Base-by-base conservation (phyloP, 108 stramenopile genomes). In the Nitzschia sp. region DNA sequence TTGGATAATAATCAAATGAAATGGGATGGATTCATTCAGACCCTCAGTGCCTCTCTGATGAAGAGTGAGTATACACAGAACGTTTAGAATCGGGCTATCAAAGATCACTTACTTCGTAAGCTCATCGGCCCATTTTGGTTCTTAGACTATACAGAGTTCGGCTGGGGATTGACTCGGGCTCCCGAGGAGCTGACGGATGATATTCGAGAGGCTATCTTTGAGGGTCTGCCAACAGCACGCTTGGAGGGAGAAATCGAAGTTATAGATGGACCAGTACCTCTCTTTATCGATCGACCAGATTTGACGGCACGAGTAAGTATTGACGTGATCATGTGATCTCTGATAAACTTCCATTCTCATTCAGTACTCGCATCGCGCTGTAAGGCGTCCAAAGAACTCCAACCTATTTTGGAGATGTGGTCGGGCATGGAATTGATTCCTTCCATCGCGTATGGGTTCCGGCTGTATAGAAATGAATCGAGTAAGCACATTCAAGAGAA, bases 321-420 rank as follows among this genome's bases (percentile, higher is more conserved):
- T 1, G n/a, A n/a, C n/a, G n/a, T n/a, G n/a, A n/a, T n/a, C n/a
- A n/a, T n/a, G n/a, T n/a, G n/a, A n/a, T n/a, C n/a, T n/a, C n/a
- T n/a, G 58, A 58, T 58, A 30, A 5, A 8, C 29, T 8, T 8
- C 58, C 16, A 28, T 23, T n/a, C n/a, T 9, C 31, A 11, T 32
- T 31, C 25, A 33, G 29, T 58, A 6, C 13, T 41, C 13, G 11
- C 38, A 11, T 41, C 38, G 11, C 38, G 11, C 6, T 41, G 38
- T 22, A 21, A 72, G 58, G 52, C 59, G 34, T 48, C 85, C 30
- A 25, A 68, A 26, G 85, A 82, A 45, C 58, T 89, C 48, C 70
- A 81, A 48, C 84, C 85, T 13, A 76, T 89, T 27, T 63, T 84
- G 53, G 90, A 91, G 61, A 79, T 78, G 52, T 91, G 86, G 85